Conservation (phyloP, 345 rosid genomes). For the Ceriops tagal region DNA sequence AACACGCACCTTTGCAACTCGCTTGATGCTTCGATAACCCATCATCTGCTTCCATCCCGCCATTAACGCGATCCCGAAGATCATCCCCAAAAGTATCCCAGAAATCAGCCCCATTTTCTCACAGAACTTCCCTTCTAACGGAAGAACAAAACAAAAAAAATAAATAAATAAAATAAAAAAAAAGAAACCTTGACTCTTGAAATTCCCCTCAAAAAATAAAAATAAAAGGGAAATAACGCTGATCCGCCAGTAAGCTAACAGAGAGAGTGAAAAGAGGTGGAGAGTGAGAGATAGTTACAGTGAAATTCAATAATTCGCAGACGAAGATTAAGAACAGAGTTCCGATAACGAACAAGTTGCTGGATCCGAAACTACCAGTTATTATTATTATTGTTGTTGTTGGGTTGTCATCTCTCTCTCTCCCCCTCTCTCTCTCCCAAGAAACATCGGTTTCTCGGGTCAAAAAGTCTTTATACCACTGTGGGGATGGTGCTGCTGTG, state of each 20-base stretch:
- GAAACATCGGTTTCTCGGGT: background rate
- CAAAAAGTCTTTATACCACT: background rate
- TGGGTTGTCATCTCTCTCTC: background rate
- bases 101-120: conserved; percentile 87
- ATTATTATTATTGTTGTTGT: too few relatives aligned
- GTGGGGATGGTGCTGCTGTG: background rate
- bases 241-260: background rate
- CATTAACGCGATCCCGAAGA: conserved; percentile 83
- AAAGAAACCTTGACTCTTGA: background rate
- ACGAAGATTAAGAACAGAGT: background rate
- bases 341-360: too few relatives aligned
- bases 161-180: background rate
- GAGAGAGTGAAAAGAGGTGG: background rate
- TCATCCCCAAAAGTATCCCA: conserved; percentile 74
- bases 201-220: background rate
- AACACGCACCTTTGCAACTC: conserved; percentile 67
- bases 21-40: conserved; percentile 73
- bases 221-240: too few relatives aligned
- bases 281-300: background rate
- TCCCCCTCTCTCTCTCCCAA: background rate
- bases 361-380: too few relatives aligned
- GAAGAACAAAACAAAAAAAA: background rate
- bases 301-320: background rate
- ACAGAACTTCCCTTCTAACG: background rate
- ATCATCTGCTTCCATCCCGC: conserved; percentile 97